Percentiles rank a stretch among this genome's conserved stretches.
phyloP scores from a whole-genome alignment of 306 rosid species.

The Quercus wislizeni region DNA sequence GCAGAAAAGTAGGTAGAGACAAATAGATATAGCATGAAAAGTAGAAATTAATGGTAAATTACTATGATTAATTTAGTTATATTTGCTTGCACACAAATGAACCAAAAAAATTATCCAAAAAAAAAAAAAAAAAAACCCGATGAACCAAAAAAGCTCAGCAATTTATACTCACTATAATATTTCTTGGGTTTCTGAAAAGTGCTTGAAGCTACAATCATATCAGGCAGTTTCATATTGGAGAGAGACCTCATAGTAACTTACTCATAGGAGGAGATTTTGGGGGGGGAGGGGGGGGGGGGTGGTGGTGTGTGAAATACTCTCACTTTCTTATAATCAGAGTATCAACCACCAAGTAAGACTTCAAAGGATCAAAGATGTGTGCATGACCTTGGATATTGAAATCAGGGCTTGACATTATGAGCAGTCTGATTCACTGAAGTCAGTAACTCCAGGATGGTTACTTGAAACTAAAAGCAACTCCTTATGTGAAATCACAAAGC shows the following conservation, averaged over 20 bases:
- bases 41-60: too few species aligned
- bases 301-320: not conserved
- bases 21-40: too few species aligned
- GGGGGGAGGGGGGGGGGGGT: accelerated
- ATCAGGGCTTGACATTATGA: not conserved
- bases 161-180: not conserved
- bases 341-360: not conserved
- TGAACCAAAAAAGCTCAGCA: too few species aligned
- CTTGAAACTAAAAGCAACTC: too few species aligned
- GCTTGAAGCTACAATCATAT: not conserved
- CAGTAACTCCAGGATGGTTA: too few species aligned
- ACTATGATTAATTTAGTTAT: too few species aligned
- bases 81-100: too few species aligned
- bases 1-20: too few species aligned
- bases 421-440: too few species aligned
- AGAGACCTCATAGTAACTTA: not conserved
- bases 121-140: not conserved
- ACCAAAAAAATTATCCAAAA: not conserved
- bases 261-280: not conserved
- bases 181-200: not conserved
- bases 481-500: too few species aligned
- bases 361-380: not conserved
- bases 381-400: not conserved
- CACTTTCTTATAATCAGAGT: not conserved
- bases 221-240: not conserved